A percentile compares a stretch with the other conserved stretches of the same genome.
Conservation (phyloP, 1,284 basidiomycete species). For the Austroboletus niveus region DNA sequence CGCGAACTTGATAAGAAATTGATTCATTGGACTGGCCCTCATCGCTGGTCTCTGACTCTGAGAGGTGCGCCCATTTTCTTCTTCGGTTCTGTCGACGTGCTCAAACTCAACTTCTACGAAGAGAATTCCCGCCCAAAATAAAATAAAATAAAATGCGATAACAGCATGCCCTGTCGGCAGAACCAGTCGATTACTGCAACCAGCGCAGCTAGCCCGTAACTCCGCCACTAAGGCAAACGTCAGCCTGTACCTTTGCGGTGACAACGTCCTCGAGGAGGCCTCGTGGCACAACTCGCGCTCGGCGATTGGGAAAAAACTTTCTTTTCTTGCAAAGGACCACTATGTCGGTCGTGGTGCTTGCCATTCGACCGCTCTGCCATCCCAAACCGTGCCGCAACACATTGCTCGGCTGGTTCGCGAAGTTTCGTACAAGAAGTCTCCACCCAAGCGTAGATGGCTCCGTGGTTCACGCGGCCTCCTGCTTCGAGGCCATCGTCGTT, state of each 20-base stretch:
- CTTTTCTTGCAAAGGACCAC: slow-evolving; percentile 10
- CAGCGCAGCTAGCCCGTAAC: slow-evolving; percentile 5
- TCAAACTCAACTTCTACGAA: slow-evolving; percentile 3
- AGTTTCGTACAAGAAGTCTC: neutral
- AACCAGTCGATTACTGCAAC: slow-evolving; percentile 6
- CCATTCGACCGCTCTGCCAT: neutral
- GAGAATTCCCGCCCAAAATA: slow-evolving; percentile 1
- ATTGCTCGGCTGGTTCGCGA: slow-evolving; percentile 2
- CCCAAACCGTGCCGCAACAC: slow-evolving; percentile 2
- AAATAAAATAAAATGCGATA: slow-evolving; percentile 13
- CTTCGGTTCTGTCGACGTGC: neutral
- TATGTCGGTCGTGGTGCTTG: neutral
- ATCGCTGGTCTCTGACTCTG: neutral
- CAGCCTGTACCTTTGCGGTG: slow-evolving; percentile 7
- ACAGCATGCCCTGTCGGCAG: slow-evolving; percentile 22
- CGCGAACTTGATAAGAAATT: too few relatives aligned
- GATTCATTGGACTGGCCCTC: too few relatives aligned
- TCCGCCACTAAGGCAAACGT: slow-evolving; percentile 6
- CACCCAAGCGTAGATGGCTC: slow-evolving; percentile 1
- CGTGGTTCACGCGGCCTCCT: neutral
- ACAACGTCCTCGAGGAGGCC: slow-evolving; percentile 26
- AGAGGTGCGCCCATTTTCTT: neutral
- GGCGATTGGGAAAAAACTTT: slow-evolving; percentile 10
- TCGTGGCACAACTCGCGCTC: slow-evolving; percentile 16
- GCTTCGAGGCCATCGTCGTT: neutral